These are phyloP conservation scores for Puya raimondii DNA, from an alignment of 176 grass and related monocot species.

Conservation along the genomic window DNA sequence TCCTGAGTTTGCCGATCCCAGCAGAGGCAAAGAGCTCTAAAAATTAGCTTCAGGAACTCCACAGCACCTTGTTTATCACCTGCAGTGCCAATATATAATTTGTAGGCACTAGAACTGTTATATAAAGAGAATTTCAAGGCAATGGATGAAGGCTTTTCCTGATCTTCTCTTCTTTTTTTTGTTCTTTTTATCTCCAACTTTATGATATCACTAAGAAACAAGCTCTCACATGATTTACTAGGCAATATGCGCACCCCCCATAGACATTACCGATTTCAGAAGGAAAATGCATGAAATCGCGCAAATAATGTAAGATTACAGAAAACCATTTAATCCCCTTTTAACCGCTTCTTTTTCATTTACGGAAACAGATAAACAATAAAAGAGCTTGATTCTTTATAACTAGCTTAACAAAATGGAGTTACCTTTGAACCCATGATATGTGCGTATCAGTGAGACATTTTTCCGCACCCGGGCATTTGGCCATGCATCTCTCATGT, in stretches of 20 bases:
- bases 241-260: too few relatives aligned
- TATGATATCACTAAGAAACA: too few relatives aligned
- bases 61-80: constrained; percentile 95
- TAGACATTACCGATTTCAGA: not conserved
- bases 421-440: constrained; percentile 99
- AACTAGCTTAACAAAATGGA: not conserved
- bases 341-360: too few relatives aligned
- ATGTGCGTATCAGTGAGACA: constrained; percentile 86
- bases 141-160: too few relatives aligned
- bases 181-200: too few relatives aligned
- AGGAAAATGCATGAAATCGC: too few relatives aligned
- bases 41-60: constrained; percentile 96
- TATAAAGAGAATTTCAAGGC: not conserved
- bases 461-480: constrained; percentile 93
- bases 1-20: constrained; percentile 99
- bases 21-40: constrained; percentile 89
- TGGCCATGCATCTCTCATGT: constrained; percentile 99
- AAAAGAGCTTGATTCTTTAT: not conserved
- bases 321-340: too few relatives aligned
- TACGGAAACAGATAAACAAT: not conserved
- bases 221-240: too few relatives aligned
- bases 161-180: too few relatives aligned
- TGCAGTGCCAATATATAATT: constrained; percentile 10
- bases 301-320: too few relatives aligned
- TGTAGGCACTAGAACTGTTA: not conserved